Evolutionary conservation across 106 monocot genomes (phyloP).

Genomic region (Platanthera zijinensis): DNA sequence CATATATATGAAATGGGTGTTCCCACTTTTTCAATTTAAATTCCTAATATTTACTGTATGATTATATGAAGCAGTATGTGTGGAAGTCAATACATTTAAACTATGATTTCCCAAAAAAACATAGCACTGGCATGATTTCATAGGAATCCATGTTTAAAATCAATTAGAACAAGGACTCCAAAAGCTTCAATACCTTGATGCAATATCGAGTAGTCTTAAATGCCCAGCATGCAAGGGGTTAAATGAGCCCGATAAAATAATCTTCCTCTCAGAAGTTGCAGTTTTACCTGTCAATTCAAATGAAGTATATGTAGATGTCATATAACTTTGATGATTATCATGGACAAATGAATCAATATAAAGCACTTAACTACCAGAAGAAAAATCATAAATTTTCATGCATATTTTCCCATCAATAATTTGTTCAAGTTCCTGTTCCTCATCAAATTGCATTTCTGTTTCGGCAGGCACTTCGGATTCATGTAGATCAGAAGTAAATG

Average conservation of each 20-base stretch:
- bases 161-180: not conserved
- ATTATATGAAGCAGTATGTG: not conserved
- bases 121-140: not conserved
- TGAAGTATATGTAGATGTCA: slow-evolving; percentile 2
- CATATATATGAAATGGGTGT: not conserved
- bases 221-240: slow-evolving; percentile 98
- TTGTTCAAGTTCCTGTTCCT: slow-evolving; percentile 86
- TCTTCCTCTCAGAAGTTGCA: slow-evolving; percentile 53
- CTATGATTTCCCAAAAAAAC: not conserved
- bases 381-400: slow-evolving; percentile 83
- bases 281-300: slow-evolving; percentile 31
- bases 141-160: not conserved
- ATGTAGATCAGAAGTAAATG: slow-evolving; percentile 33
- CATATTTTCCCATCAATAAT: slow-evolving; percentile 79
- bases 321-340: not conserved
- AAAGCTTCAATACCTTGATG: slow-evolving; percentile 46
- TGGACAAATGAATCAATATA: slow-evolving; percentile 1
- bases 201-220: slow-evolving; percentile 72
- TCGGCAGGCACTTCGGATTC: slow-evolving; percentile 60
- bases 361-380: slow-evolving; percentile 22
- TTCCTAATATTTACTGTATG: not conserved
- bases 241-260: slow-evolving; percentile 92
- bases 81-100: not conserved
- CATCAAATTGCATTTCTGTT: slow-evolving; percentile 50
- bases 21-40: not conserved